phyloP scores from a whole-genome alignment of 1,139 yeast genomes.

The Kodamaea ohmeri region DNA sequence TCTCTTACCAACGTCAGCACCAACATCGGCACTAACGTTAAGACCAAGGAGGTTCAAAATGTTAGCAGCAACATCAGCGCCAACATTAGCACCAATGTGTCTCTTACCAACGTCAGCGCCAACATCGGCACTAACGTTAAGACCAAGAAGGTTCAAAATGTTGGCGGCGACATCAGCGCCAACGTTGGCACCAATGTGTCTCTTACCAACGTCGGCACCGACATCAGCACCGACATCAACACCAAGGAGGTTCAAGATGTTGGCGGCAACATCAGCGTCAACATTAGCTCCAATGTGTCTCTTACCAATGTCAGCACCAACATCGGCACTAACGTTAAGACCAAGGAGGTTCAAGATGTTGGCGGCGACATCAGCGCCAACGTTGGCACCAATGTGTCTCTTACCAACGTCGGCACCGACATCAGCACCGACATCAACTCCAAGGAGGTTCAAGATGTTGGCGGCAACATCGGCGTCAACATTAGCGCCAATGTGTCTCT shows the following conservation, averaged over 20 bases:
- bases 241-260: slow-evolving; percentile 14
- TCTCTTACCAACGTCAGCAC: slow-evolving; percentile 13
- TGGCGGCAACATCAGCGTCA: slow-evolving; percentile 10
- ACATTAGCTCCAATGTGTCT: slow-evolving; percentile 5
- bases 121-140: slow-evolving; percentile 8
- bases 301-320: slow-evolving; percentile 6
- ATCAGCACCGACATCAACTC: too few species aligned
- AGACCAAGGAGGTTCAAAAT: slow-evolving; percentile 5
- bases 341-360: too few species aligned
- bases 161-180: slow-evolving; percentile 12
- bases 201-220: slow-evolving; percentile 12
- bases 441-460: too few species aligned
- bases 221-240: slow-evolving; percentile 15
- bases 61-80: slow-evolving; percentile 12
- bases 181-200: slow-evolving; percentile 6
- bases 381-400: too few species aligned
- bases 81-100: slow-evolving; percentile 10
- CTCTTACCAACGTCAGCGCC: slow-evolving; percentile 12
- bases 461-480: too few species aligned
- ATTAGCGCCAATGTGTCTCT: too few species aligned
- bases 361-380: too few species aligned
- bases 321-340: slow-evolving; percentile 3
- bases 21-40: slow-evolving; percentile 7
- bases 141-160: slow-evolving; percentile 6
- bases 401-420: too few species aligned